Base-by-base conservation (phyloP, 108 stramenopile species). In the Schizochytrium sp. region DNA sequence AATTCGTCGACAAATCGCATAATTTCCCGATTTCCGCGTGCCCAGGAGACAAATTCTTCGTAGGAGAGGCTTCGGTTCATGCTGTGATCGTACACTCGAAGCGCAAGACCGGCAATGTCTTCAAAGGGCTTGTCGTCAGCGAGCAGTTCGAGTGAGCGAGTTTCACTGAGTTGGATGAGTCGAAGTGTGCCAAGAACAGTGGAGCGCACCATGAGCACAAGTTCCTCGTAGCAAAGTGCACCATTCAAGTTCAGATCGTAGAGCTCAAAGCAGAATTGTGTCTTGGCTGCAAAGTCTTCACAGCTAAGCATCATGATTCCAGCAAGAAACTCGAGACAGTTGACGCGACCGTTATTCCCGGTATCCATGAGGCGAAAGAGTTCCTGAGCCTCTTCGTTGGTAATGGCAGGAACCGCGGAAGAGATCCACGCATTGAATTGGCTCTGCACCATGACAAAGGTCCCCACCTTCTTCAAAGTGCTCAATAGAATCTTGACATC, bases 191-290 rank as follows among this genome's bases (percentile, higher is more conserved):
- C 76, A 6, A 83, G 76, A 6, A 83, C 76, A 8, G 76, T 83
- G 51, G 76, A 83, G 8, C 76, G 19, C 19, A 83, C 76, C 76
- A 83, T 83, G 3, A 83, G 76, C 4, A 83, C 76, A 23, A 83
- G 45, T 45, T 83, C 76, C 19, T 12, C n/a, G 0, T 28, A 45
- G 51, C 76, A 53, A 23, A 83, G 76, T 6, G 12, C 8, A 3
- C 76, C 76, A 28, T 83, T 83, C 6, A 83, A 4, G 48, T 83
- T 83, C 18, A 83, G 51, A 53, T 83, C 76, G 51, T 83, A 83
- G 4, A 83, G 76, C 51, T 83, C 76, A 34, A 83, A 83, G 76
- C 76, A 83, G n/a, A 83, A 83, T 23, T 83, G 76, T 12, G 76
- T 34, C 76, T 83, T 83, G 51, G 76, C 6, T 21, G 45, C 45